Conservation (phyloP, 108 stramenopile genomes). For the Nitzschia inconspicua region DNA sequence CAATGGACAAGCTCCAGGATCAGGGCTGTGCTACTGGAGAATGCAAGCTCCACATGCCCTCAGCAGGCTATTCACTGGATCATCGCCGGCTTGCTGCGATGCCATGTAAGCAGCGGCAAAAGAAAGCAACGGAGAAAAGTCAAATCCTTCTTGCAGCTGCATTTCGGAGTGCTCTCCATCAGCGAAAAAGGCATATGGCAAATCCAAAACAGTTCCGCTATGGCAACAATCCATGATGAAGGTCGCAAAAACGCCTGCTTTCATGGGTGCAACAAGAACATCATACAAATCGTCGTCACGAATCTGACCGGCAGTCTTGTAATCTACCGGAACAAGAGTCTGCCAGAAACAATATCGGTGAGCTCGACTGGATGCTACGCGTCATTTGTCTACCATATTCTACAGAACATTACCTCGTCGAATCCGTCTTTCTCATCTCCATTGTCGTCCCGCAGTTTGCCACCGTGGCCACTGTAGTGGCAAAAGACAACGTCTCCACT, state of each 20-base stretch:
- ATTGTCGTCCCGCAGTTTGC: constrained; percentile 59
- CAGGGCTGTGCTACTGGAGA: no score
- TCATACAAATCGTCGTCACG: constrained; percentile 74
- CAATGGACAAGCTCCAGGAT: no score
- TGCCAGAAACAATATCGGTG: no score
- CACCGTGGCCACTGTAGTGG: constrained; percentile 73
- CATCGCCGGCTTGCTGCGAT: constrained; percentile 11
- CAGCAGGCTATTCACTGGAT: not conserved
- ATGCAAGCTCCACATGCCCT: no score
- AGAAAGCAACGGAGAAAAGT: constrained; percentile 40
- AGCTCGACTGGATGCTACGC: no score
- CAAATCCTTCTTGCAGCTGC: no score
- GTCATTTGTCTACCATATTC: no score
- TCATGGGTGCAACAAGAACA: constrained; percentile 51
- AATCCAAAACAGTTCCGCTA: constrained; percentile 77
- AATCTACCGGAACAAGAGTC: constrained; percentile 80
- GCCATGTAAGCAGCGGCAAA: constrained; percentile 17
- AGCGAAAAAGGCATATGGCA: constrained; percentile 62
- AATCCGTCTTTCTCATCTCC: constrained; percentile 64
- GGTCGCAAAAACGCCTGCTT: constrained; percentile 65
- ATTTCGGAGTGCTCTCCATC: constrained; percentile 60
- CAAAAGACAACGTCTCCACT: constrained; percentile 66
- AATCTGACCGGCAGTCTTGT: constrained; percentile 56
- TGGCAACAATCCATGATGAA: constrained; percentile 75
- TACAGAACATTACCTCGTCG: no score